Evolutionary conservation across 768 basidiomycete genomes (phyloP), one percentile per base, ranked within the genome.

Genomic region (Mycena amicta): DNA sequence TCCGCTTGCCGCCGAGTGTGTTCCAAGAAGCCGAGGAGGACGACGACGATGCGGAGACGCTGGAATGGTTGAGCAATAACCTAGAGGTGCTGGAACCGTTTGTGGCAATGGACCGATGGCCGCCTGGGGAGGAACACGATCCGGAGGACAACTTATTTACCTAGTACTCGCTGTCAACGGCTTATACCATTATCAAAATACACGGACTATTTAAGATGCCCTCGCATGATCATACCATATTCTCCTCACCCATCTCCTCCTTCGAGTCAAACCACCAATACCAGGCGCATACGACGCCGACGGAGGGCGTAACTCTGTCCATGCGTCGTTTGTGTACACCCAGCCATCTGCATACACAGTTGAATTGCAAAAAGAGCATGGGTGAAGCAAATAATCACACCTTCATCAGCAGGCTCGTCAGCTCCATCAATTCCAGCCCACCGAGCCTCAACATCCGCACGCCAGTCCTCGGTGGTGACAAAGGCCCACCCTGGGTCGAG

Each of bases 321-420:
- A 93, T 0, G 80, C 74, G 57, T 92, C 90, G 60, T 90, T 89
- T 6, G 87, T 87, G 66, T 93, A 93, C 15, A 89, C 83, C 90
- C 92, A 93, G 3, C 90, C 92, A 65, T 84, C 89, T 87, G 47
- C 27, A 51, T 25, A 15, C 22, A 15, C 5, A 8, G 5, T 8
- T 6, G 22, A 45, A 16, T n/a, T 16, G 43, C 6, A 16, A 23
- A 45, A n/a, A 45, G 8, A 37, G 18, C 11, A 45, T 30, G 31
- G 18, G 2, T 13, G 1, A 43, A 29, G 15, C 39, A 28, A 26
- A 5, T 40, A 3, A 12, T 6, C n/a, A n/a, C 16, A 53, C 53
- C 53, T 25, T 22, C 6, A 30, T 43, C 43, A 15, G 43, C 50
- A 33, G 22, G 6, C 11, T 49, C 47, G 4, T 29, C 25, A 4